Base-by-base conservation (phyloP, 2,329 filamentous ascomycete species). In the Polychaeton citri region DNA sequence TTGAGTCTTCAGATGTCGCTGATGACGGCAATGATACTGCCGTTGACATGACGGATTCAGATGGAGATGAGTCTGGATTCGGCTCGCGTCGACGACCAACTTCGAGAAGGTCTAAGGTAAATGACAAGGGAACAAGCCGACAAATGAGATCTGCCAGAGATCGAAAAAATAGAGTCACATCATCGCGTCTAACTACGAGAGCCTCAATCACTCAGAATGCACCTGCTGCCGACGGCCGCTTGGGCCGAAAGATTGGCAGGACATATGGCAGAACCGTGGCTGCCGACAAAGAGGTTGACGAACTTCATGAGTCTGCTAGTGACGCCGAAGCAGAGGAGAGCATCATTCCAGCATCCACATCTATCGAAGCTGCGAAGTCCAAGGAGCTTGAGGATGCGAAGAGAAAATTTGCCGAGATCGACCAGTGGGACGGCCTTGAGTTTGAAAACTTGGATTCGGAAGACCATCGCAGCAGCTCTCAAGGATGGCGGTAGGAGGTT, bases 361-460 rank as follows among this genome's bases (percentile, higher is more conserved):
- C 30, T 17, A 41, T 48, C 4, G 57, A 56, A 12, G 48, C 41
- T 40, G 49, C 50, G 8, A 44, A 49, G 33, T 54, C 50, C 28
- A 48, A 46, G 18, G 60, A 63, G 45, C 48, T 69, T 21, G 56
- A 58, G 41, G 60, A 54, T 2, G 62, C 62, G 18, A 59, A 58
- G 42, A 58, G 60, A 44, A 67, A 66, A 45, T 69, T 69, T 43
- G 61, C 56, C 18, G 64, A 67, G 37, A 59, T 69, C 4, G 66
- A 69, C 45, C 50, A 60, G 17, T 68, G 64, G 55, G 65, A 68
- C 40, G 24, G 24, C 24, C 57, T 69, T 51, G 64, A 67, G 32
- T 69, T 68, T 47, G 66, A 68, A 52, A 66, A 58, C 36, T 60
- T 66, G 43, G 66, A 59, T 35, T 55, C 61, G 21, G 63, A 66